Conservation (phyloP, 495 filamentous ascomycete species). For the Tuber microsphaerosporum region DNA sequence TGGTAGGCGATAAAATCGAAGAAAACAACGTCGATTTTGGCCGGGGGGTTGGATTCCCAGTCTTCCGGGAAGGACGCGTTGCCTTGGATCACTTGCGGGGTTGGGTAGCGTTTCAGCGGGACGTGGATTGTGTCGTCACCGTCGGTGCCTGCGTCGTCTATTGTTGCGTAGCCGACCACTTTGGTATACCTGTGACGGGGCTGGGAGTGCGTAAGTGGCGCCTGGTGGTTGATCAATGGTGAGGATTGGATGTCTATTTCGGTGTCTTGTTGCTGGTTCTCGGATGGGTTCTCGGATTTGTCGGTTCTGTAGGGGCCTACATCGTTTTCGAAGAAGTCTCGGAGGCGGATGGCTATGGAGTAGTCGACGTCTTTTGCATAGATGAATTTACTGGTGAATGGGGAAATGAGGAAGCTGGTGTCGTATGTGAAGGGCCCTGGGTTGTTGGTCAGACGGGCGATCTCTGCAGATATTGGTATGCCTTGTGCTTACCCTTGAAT, state of each 20-base stretch:
- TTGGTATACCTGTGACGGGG: conserved; percentile 37
- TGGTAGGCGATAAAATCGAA: conserved; percentile 81
- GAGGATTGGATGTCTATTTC: conserved; percentile 49
- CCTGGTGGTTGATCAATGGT: conserved; percentile 49
- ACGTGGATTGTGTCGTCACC: conserved; percentile 87
- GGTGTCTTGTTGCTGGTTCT: conserved; percentile 38
- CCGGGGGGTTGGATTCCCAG: conserved; percentile 48
- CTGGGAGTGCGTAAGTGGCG: background rate
- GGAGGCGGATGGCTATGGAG: conserved; percentile 59
- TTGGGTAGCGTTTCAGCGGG: conserved; percentile 61
- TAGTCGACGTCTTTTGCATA: conserved; percentile 76
- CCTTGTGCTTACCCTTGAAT: conserved; percentile 58
- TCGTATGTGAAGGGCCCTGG: conserved; percentile 67
- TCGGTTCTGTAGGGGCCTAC: conserved; percentile 39
- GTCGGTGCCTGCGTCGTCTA: conserved; percentile 73
- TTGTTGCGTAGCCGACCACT: conserved; percentile 78
- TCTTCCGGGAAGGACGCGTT: conserved; percentile 51
- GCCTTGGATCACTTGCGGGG: conserved; percentile 76
- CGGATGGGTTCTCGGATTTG: conserved; percentile 35
- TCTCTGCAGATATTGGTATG: background rate
- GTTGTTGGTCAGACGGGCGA: background rate
- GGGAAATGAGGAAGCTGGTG: conserved; percentile 74
- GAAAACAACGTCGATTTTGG: conserved; percentile 78
- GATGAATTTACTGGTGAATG: conserved; percentile 74
- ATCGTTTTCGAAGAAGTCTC: conserved; percentile 66